These are phyloP conservation scores for Nannochloropsis gaditana DNA, from an alignment of 108 stramenopile species.

Conservation along the genomic window DNA sequence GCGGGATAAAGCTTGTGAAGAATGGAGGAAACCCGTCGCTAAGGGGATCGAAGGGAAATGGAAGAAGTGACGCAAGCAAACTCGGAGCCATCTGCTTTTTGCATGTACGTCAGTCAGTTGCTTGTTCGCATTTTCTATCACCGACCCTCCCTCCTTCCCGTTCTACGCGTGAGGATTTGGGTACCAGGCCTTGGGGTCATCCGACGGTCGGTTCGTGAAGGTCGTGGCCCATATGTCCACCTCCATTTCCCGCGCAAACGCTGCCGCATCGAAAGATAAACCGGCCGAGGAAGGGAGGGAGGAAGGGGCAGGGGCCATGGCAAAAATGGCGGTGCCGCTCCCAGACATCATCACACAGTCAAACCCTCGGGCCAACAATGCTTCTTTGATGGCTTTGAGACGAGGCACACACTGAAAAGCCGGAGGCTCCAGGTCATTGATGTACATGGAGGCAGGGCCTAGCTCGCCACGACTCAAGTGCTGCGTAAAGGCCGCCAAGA, in stretches of 20 bases:
- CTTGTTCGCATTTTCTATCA: background rate
- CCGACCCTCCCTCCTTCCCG: background rate
- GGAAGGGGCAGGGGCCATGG: constrained; percentile 24
- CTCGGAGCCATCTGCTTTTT: background rate
- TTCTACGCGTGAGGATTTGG: constrained; percentile 4
- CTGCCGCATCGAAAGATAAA: background rate
- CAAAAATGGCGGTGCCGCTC: constrained; percentile 51
- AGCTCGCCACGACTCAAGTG: constrained; percentile 18
- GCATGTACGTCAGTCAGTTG: background rate
- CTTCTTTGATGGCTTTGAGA: constrained; percentile 36
- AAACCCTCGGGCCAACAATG: constrained; percentile 42
- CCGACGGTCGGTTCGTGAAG: background rate
- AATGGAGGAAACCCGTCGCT: background rate
- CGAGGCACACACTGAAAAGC: constrained; percentile 47
- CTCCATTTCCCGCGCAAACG: background rate
- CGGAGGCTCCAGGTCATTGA: constrained; percentile 54
- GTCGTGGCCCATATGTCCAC: constrained; percentile 10
- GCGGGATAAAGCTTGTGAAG: background rate
- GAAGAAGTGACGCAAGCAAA: background rate
- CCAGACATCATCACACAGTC: constrained; percentile 50
- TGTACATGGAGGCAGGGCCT: constrained; percentile 27
- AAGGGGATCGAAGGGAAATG: background rate
- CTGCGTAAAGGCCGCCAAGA: constrained; percentile 33
- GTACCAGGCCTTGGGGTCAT: background rate
- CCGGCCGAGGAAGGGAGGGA: background rate